A percentile compares a stretch with the other conserved stretches of the same genome.
Conservation (phyloP, 257 asterid genomes). For the Cordia subcordata region DNA sequence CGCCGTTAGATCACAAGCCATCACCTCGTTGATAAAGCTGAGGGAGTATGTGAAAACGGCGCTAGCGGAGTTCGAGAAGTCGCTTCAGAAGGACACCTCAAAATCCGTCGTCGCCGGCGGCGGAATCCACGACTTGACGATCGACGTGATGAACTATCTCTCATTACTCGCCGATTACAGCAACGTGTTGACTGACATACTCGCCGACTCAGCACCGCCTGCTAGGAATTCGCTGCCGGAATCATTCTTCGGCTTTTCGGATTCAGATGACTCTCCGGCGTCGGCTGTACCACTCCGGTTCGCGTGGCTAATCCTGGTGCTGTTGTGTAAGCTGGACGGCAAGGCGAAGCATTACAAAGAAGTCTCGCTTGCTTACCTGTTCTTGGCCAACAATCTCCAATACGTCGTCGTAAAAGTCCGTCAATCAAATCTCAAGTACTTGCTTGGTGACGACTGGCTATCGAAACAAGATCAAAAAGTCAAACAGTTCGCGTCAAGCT, state of each 20-base stretch:
- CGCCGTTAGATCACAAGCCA: constrained; percentile 42
- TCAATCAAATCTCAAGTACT: constrained; percentile 57
- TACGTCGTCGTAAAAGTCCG: constrained; percentile 54
- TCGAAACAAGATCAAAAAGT: constrained; percentile 53
- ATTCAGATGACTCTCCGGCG: constrained; percentile 49
- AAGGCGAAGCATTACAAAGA: constrained; percentile 70
- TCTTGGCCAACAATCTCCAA: constrained; percentile 74
- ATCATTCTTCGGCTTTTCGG: constrained; percentile 44
- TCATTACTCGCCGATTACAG: constrained; percentile 65
- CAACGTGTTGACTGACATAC: constrained; percentile 44
- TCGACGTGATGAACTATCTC: constrained; percentile 57
- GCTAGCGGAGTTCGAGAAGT: constrained; percentile 50
- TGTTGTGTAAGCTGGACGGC: constrained; percentile 67
- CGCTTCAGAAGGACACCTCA: constrained; percentile 47
- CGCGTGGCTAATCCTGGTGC: constrained; percentile 59
- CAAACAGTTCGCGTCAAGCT: constrained; percentile 42
- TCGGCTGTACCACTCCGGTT: constrained; percentile 42
- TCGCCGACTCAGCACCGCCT: constrained; percentile 42
- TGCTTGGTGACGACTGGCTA: constrained; percentile 74
- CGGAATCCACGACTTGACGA: constrained; percentile 53
- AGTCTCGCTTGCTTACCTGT: constrained; percentile 49
- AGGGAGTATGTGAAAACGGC: constrained; percentile 38
- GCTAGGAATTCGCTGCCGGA: constrained; percentile 36
- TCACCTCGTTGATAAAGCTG: constrained; percentile 46
- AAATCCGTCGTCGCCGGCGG: constrained; percentile 58